phyloP scores from a whole-genome alignment of 371 early-diverging fungal species.

The Thermomucor indicae-seudaticae region DNA sequence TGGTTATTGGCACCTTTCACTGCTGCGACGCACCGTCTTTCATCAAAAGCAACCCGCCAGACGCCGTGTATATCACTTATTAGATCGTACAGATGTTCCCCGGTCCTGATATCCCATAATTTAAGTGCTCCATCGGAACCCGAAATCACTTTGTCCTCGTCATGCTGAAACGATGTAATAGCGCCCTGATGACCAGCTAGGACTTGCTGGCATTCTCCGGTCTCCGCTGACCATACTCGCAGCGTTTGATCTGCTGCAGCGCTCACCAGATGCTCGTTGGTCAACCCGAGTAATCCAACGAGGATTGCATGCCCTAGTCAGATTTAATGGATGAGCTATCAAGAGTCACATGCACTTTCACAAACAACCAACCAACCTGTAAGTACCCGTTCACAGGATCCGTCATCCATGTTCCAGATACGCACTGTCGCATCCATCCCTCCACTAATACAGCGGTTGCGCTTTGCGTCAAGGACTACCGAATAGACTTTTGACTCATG shows the following conservation, averaged over 20 bases:
- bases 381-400: constrained; percentile 55
- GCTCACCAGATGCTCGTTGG: constrained; percentile 79
- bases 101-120: constrained; percentile 89
- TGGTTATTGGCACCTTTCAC: constrained; percentile 5
- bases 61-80: constrained; percentile 72
- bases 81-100: constrained; percentile 74
- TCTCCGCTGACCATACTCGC: constrained; percentile 89
- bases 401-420: constrained; percentile 86
- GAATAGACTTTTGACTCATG: constrained; percentile 90
- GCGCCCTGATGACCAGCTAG: constrained; percentile 74
- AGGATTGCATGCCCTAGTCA: constrained; percentile 82
- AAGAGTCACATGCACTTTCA: no score
- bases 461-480: constrained; percentile 77
- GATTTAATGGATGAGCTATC: no score
- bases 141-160: constrained; percentile 83
- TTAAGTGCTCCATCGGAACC: constrained; percentile 94
- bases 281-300: constrained; percentile 88
- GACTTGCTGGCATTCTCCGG: constrained; percentile 64
- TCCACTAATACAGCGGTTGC: constrained; percentile 80
- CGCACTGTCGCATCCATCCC: constrained; percentile 92
- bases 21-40: constrained; percentile 67
- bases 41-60: constrained; percentile 92
- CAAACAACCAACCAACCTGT: no score
- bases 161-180: constrained; percentile 95
- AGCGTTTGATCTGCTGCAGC: constrained; percentile 96